A percentile compares a stretch with the other conserved stretches of the same genome.
These are phyloP conservation scores for Botrytis cinerea DNA, from an alignment of 2,329 filamentous ascomycete species.

Conservation along the genomic window DNA sequence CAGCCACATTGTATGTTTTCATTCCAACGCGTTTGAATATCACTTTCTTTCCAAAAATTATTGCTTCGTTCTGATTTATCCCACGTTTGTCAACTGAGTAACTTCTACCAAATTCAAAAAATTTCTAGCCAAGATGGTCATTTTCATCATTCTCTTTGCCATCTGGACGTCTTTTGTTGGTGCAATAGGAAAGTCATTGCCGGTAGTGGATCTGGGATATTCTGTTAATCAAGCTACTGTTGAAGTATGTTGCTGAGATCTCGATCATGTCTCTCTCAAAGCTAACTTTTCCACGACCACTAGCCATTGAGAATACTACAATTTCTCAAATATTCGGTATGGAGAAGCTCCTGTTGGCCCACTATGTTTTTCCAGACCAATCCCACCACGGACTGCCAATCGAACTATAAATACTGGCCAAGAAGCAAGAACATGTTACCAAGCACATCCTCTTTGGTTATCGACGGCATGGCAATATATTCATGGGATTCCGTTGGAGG, in stretches of 20 bases:
- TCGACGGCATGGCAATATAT: background rate
- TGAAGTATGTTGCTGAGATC: constrained; percentile 25
- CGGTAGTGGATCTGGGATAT: constrained; percentile 40
- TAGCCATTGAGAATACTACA: constrained; percentile 40
- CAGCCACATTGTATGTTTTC: background rate
- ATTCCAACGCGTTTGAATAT: background rate
- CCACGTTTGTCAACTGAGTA: background rate
- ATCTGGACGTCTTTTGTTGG: background rate
- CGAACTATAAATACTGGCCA: constrained; percentile 38
- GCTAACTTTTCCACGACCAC: background rate
- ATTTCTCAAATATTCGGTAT: constrained; percentile 49
- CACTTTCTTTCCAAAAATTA: background rate
- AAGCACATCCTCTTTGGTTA: constrained; percentile 24
- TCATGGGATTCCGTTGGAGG: background rate
- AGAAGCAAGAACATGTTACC: constrained; percentile 29
- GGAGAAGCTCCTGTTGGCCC: constrained; percentile 47
- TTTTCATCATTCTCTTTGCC: background rate
- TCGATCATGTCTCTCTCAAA: constrained; percentile 27
- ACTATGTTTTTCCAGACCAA: constrained; percentile 48
- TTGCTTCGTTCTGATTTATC: too few relatives aligned
- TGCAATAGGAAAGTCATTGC: constrained; percentile 20
- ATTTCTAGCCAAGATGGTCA: background rate
- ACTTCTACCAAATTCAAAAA: background rate
- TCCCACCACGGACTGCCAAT: constrained; percentile 36
- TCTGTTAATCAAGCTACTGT: constrained; percentile 37